A percentile compares a stretch with the other conserved stretches of the same genome.
Conservation (phyloP, 1,284 basidiomycete species). For the Pseudozyma thailandica region DNA sequence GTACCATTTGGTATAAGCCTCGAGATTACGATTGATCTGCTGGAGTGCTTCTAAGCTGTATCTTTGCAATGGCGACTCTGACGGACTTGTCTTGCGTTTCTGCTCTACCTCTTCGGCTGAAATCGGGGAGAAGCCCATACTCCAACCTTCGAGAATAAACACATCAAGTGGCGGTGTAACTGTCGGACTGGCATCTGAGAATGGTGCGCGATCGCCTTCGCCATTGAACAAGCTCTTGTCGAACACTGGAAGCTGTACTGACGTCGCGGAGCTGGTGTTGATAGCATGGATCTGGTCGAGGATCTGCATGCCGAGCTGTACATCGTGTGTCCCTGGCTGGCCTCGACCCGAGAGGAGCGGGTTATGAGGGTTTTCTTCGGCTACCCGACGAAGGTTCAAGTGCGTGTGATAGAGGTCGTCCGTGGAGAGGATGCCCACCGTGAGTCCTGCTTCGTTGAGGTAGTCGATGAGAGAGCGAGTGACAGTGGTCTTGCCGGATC, state of each 20-base stretch:
- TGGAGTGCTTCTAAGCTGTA: conserved; percentile 23
- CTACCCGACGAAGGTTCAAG: conserved; percentile 18
- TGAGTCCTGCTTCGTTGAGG: conserved; percentile 5
- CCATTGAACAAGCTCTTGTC: conserved; percentile 41
- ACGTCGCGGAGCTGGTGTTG: conserved; percentile 2
- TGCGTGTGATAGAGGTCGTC: conserved; percentile 44
- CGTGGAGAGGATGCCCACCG: conserved; percentile 25
- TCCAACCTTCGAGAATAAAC: conserved; percentile 49
- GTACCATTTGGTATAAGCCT: conserved; percentile 31
- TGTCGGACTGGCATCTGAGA: conserved; percentile 7
- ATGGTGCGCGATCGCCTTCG: conserved; percentile 27
- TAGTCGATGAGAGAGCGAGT: conserved; percentile 20
- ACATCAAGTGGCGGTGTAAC: conserved; percentile 23
- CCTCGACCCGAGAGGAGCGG: conserved; percentile 35
- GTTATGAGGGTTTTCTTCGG: conserved; percentile 29
- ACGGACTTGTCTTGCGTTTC: conserved; percentile 1
- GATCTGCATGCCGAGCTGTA: conserved; percentile 13
- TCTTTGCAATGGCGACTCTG: conserved; percentile 14
- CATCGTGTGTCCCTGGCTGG: conserved; percentile 44
- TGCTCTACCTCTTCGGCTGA: conserved; percentile 3
- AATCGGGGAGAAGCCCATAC: conserved; percentile 43
- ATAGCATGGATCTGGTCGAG: conserved; percentile 19
- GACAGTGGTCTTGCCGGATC: conserved; percentile 44
- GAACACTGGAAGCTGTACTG: conserved; percentile 26
- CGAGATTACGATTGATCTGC: conserved; percentile 36